Evolutionary conservation across 176 grass and related monocot genomes (phyloP).

Genomic region (Aegilops sharonensis): DNA sequence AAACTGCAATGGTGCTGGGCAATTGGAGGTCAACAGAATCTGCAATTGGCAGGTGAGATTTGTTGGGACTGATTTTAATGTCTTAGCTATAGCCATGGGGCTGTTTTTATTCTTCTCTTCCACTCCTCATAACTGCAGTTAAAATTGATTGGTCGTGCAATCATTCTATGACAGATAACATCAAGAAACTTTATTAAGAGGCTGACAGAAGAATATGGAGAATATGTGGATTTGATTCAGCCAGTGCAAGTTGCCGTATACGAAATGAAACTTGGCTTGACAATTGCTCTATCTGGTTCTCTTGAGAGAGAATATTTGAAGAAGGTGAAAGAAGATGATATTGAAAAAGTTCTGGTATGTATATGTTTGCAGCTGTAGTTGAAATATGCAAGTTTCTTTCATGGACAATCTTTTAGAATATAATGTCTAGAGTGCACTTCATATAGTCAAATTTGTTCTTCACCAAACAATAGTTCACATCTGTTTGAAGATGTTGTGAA

Average conservation of each 20-base stretch:
- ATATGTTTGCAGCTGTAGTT: constrained; percentile 14
- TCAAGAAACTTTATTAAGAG: constrained; percentile 65
- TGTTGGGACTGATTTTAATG: constrained; percentile 14
- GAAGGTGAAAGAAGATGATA: constrained; percentile 56
- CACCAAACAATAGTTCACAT: neutral
- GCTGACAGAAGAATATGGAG: constrained; percentile 75
- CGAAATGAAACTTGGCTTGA: constrained; percentile 95
- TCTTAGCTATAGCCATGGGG: constrained; percentile 1
- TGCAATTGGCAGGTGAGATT: constrained; percentile 85
- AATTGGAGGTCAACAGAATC: constrained; percentile 53
- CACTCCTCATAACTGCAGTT: neutral
- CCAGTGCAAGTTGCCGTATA: constrained; percentile 94
- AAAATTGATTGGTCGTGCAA: neutral
- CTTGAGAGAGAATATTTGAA: constrained; percentile 73
- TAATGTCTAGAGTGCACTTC: neutral
- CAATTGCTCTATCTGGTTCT: constrained; percentile 66
- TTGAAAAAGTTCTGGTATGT: constrained; percentile 69
- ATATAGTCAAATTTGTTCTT: neutral
- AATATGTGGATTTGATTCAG: constrained; percentile 87
- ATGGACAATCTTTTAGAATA: neutral
- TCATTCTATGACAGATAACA: constrained; percentile 49
- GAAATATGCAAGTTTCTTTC: neutral
- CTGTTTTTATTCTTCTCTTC: constrained; percentile 13
- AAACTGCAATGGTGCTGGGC: constrained; percentile 36
- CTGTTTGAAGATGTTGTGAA: neutral